Evolutionary conservation across 345 rosid genomes (phyloP), one percentile per base, ranked within the genome.

Genomic region (Acer negundo): DNA sequence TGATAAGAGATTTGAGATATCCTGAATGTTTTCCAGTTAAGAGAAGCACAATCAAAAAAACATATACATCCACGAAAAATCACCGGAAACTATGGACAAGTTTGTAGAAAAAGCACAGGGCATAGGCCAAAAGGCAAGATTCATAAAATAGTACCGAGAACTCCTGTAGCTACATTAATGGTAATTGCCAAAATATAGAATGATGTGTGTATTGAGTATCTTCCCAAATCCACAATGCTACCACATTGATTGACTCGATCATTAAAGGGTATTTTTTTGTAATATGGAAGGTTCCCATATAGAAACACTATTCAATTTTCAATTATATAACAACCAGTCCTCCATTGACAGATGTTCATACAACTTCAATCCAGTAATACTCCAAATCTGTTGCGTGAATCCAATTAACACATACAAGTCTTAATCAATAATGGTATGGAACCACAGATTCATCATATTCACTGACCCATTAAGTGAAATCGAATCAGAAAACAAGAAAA

Each of bases 401-500:
- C 46, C 49, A 26, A 16, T 20, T 15, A 68, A 67, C 65, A 38
- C 22, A 62, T 8, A 8, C 15, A 63, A 62, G 22, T 20, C 35
- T 15, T 17, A 9, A 46, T 62, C 24, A 9, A 46, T 62, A 23
- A 62, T 40, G 1, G 15, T 38, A 24, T 24, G 49, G 61, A 67
- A 75, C 26, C 15, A 56, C 2, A 51, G 26, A 19, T 59, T 49
- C 77, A 55, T 53, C 77, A 55, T 53, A n/a, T 11, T 31, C 1
- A 31, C 64, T 11, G 42, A 56, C 76, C 47, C 46, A 69, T 26
- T 2, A 11, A 64, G n/a, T 47, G 15, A 71, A 77, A 47, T 47
- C 3, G 59, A 77, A 75, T 42, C 61, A 38, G 19, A 10, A 28
- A 61, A 64, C 26, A 47, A 58, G 7, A 77, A 62, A 59, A 55